Base-by-base conservation (phyloP, 1,284 basidiomycete species). In the Fomitopsis pinicola region DNA sequence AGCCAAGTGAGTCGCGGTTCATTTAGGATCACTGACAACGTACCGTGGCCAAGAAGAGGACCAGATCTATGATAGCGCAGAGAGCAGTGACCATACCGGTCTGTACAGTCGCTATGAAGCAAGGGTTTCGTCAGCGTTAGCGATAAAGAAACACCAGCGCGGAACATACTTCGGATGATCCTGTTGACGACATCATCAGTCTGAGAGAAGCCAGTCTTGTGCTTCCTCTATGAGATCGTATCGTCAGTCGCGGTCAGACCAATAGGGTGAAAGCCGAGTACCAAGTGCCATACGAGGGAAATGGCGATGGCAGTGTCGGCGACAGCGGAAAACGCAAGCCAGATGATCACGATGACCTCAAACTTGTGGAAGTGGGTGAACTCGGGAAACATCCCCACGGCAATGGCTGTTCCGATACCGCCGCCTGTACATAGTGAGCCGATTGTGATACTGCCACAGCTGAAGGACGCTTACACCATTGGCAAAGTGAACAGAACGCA, bases 131-230 rank as follows among this genome's bases (percentile, higher is more conserved):
- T 54, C 35, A 42, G 40, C 9, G 6, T 48, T 17, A 17, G 26
- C 3, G 8, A 56, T 12, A 22, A 19, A 35, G 19, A 9, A 9
- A 6, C 19, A 35, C 12, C 35, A 7, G 17, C 9, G 15, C 19
- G 14, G 14, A 0, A 71, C 77, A 58, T 62, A 82, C 81, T 57
- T 60, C 78, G 71, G 53, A 82, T 80, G 55, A 83, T 78, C 53
- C 68, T 72, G 66, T 76, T 75, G 30, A 77, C 69, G 28, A 74
- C 63, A 61, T 75, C 74, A 57, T 77, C 74, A 0, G 75, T 76
- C 5, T 67, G 64, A 30, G 69, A 64, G 55, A 74, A 75, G 5
- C 75, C 75, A 1, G 74, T 75, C 62, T 76, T 80, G 65, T 81
- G 77, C 53, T 69, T 74, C 60, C 73, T 72, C 79, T 81, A 58